These are phyloP conservation scores for Globisporangium viniferum DNA, from an alignment of 352 stramenopile species.

Conservation along the genomic window DNA sequence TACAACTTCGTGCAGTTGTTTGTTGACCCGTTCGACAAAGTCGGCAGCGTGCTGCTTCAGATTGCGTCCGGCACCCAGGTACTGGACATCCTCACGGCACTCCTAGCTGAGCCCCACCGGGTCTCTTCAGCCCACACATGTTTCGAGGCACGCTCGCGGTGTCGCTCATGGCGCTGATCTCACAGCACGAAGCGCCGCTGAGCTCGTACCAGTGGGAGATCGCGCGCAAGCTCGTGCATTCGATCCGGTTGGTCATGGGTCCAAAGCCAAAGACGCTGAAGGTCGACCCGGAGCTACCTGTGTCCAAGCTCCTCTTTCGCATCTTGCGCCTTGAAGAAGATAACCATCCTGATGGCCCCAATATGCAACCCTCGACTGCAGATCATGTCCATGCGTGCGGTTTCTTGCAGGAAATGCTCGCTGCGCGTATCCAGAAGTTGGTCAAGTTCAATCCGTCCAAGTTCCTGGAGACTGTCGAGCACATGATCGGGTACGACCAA, in stretches of 20 bases:
- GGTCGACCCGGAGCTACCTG: constrained; percentile 42
- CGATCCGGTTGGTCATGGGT: constrained; percentile 42
- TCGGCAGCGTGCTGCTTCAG: constrained; percentile 43
- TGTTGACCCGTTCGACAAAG: constrained; percentile 38
- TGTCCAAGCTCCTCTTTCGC: constrained; percentile 60
- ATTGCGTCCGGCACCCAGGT: constrained; percentile 59
- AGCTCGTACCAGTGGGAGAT: constrained; percentile 52
- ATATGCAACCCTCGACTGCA: background rate
- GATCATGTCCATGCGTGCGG: constrained; percentile 15
- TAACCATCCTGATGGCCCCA: background rate
- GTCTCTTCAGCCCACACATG: constrained; percentile 67
- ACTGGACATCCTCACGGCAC: constrained; percentile 57
- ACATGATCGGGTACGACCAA: constrained; percentile 40
- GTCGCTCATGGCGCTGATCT: constrained; percentile 47
- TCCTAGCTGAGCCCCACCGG: constrained; percentile 48
- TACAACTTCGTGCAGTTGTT: constrained; percentile 36
- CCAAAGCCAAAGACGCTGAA: constrained; percentile 18
- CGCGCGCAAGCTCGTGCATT: constrained; percentile 49
- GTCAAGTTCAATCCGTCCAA: constrained; percentile 44
- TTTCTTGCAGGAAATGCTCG: constrained; percentile 53
- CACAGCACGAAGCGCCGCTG: constrained; percentile 21
- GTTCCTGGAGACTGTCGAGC: constrained; percentile 45
- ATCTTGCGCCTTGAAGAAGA: constrained; percentile 31
- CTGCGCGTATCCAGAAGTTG: constrained; percentile 46
- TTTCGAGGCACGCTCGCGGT: constrained; percentile 26